Evolutionary conservation across 495 filamentous ascomycete species (phyloP), one percentile per base, ranked within the genome.

Genomic region (Hypoxylon perforatum): DNA sequence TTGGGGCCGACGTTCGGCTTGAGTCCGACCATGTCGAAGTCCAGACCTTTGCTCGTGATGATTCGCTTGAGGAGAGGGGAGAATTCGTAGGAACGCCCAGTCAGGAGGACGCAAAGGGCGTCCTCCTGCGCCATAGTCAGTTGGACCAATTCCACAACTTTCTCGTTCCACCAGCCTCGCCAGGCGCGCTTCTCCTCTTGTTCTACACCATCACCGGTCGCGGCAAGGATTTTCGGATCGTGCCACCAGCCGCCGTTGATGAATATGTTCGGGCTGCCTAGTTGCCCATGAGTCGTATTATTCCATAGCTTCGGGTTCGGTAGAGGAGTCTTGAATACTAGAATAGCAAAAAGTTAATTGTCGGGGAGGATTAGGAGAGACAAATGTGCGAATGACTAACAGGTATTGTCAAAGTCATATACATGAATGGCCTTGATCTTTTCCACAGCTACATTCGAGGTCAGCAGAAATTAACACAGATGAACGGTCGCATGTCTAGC

Each of bases 381-480:
- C 30, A n/a, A 36, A 14, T 39, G 17, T 18, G 45, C 35, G 22
- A n/a, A 35, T 3, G 35, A 69, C 87, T 77, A 82, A 96, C 93
- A 81, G 38, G 95, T 99, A 71, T 99, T 98, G 74, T 99, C 95
- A 75, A 99, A 99, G 78, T 99, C 95, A 81, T 98, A 99, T 59
- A 99, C 85, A 74, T 99, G 95, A 52, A 99, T 87, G 6, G 86
- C 75, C 73, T 86, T 91, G 71, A 98, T 90, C 68, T 85, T 81
- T 17, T 89, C 82, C 17, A 87, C 80, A 56, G 84, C 87, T 89
- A 61, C 4, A 54, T 6, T 21, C 2, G 5, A 42, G 19, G 45
- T 67, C 38, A 65, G 57, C 23, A 62, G 48, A 72, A 52, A 33
- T 22, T 15, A 23, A 5, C 33, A 46, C 25, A 45, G 11, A 14